Base-by-base conservation (phyloP, 495 filamentous ascomycete species). In the Podospora fimiseda region DNA sequence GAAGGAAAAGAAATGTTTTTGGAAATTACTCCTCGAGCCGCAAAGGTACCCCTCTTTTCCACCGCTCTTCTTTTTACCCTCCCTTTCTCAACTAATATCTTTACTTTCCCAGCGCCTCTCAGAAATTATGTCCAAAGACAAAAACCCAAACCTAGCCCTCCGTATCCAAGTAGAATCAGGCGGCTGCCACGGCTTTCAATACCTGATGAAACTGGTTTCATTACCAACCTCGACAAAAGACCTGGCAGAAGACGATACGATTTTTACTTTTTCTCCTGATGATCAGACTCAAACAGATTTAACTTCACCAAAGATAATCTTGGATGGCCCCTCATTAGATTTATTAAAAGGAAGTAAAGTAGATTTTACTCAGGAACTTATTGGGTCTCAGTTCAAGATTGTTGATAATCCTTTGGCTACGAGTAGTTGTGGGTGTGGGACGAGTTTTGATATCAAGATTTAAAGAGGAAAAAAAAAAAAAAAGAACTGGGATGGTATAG, bases 101-200 rank as follows among this genome's bases (percentile, higher is more conserved):
- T 36, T 22, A 20, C 6, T 27, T 38, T 16, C 7, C n/a, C 58
- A 77, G 74, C 86, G 92, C 24, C 83, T 98, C 46, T 76, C 83
- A 56, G 66, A 81, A 49, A 85, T 90, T 53, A 80, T 83, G 72
- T 64, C 71, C 15, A 84, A 83, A 57, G 87, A 94, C 68, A 70
- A 75, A 42, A 94, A 95, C 70, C 88, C 91, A 2, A 73, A 85
- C 60, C 80, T 95, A 33, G 86, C 88, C 9, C 81, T 98, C 15
- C 88, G 93, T 40, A 86, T 98, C 60, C 85, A 88, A 38, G 91
- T 98, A 22, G 88, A 93, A 55, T 85, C 81, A 43, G 93, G 93
- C 53, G 93, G 93, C 33, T 98, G 93, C 69, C 94, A 98, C 71
- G 93, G 93, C 16, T 97, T 98, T 71, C 93, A 98, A 68, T 98